These are phyloP conservation scores for Tulasnella sp. DNA, from an alignment of 768 basidiomycete species.

Conservation along the genomic window DNA sequence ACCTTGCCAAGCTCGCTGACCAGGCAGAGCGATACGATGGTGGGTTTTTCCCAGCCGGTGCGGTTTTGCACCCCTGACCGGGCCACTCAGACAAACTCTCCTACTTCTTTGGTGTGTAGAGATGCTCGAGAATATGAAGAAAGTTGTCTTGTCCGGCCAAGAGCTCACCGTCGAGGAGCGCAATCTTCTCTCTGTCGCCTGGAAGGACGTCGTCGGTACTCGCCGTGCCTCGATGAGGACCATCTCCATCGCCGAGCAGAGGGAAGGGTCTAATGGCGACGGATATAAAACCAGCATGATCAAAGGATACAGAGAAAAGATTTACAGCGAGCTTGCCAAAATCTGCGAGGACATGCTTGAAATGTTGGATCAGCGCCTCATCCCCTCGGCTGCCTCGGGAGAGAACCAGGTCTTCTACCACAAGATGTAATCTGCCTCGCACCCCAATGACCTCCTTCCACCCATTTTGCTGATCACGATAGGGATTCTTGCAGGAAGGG, in stretches of 20 bases:
- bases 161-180: constrained; percentile 42
- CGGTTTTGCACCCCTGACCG: background rate
- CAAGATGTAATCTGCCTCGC: constrained; percentile 48
- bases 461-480: background rate
- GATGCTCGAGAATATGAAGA: constrained; percentile 41
- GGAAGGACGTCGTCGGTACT: constrained; percentile 74
- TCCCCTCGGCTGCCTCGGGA: constrained; percentile 53
- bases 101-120: constrained; percentile 21
- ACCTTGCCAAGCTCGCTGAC: constrained; percentile 72
- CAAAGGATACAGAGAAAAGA: constrained; percentile 38
- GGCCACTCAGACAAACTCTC: constrained; percentile 5
- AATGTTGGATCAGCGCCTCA: constrained; percentile 29
- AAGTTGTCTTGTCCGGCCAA: constrained; percentile 36
- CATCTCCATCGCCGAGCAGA: constrained; percentile 40
- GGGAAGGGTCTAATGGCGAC: constrained; percentile 39
- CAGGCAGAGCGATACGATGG: constrained; percentile 87
- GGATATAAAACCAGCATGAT: constrained; percentile 37
- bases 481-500: constrained; percentile 46
- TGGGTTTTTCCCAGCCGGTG: constrained; percentile 26
- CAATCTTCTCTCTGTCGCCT: constrained; percentile 41
- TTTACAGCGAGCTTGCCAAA: constrained; percentile 37
- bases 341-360: constrained; percentile 42
- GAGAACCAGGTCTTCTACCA: constrained; percentile 84
- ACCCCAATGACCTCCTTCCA: background rate
- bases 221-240: constrained; percentile 76